Conservation (phyloP, 2,329 filamentous ascomycete species). For the Emmonsiellopsis sp. region DNA sequence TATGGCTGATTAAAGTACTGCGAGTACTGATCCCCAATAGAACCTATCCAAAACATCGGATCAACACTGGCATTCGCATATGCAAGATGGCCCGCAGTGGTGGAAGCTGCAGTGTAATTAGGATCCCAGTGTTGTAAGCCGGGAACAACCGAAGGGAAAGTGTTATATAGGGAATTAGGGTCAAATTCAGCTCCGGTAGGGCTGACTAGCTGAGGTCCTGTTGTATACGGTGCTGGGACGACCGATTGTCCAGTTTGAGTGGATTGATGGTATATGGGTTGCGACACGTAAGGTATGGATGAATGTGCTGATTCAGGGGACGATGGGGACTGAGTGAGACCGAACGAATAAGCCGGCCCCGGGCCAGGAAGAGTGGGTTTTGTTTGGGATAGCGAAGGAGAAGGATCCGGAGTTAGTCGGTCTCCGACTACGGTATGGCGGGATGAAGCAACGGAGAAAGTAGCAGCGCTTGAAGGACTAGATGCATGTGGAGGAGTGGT, state of each 20-base stretch:
- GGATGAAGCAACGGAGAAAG: constrained; percentile 24
- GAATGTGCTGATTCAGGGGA: not conserved
- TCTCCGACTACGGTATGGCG: constrained; percentile 22
- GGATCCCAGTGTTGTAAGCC: constrained; percentile 34
- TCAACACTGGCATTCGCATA: constrained; percentile 26
- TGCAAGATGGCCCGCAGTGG: constrained; percentile 25
- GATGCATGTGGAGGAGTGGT: constrained; percentile 30
- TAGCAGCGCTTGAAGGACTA: constrained; percentile 31
- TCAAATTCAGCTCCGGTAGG: constrained; percentile 23
- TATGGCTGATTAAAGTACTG: constrained; percentile 39
- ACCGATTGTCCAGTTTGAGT: not conserved
- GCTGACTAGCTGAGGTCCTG: constrained; percentile 6
- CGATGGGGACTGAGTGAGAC: not conserved
- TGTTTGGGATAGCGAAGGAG: constrained; percentile 20
- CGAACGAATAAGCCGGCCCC: not conserved
- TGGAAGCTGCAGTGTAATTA: constrained; percentile 28
- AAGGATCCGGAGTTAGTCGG: constrained; percentile 13
- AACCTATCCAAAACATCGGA: constrained; percentile 34
- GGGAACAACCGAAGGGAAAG: constrained; percentile 30
- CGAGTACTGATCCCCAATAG: constrained; percentile 38
- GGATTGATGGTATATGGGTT: not conserved
- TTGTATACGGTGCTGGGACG: not conserved
- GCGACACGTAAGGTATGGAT: not conserved
- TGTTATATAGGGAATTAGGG: constrained; percentile 29
- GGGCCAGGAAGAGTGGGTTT: not conserved